phyloP scores from a whole-genome alignment of 345 rosid species.

The Excoecaria cochinchinensis region DNA sequence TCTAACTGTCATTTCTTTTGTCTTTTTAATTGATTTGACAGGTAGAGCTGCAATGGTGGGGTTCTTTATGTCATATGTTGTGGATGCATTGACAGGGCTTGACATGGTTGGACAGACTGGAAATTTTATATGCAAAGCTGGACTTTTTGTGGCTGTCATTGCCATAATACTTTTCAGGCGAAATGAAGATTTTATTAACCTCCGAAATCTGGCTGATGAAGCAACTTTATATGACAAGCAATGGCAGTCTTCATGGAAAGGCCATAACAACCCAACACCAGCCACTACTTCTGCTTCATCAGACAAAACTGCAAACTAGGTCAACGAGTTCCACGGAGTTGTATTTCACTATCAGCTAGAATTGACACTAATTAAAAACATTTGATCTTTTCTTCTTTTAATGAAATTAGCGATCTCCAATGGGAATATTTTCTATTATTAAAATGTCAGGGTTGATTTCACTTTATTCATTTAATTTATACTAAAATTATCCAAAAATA shows the following conservation, averaged over 20 bases:
- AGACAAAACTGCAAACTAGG: neutral
- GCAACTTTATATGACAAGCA: slow-evolving; percentile 54
- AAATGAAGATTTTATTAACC: slow-evolving; percentile 30
- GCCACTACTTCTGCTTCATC: slow-evolving; percentile 3
- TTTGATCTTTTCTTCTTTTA: too few relatives aligned
- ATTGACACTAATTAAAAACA: too few relatives aligned
- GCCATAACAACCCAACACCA: slow-evolving; percentile 11
- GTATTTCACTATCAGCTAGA: too few relatives aligned
- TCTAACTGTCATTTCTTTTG: neutral
- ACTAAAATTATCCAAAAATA: too few relatives aligned
- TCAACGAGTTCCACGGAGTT: neutral
- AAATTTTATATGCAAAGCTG: slow-evolving; percentile 43
- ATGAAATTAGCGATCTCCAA: too few relatives aligned
- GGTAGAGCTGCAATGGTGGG: slow-evolving; percentile 65
- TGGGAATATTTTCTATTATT: too few relatives aligned
- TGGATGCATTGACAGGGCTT: slow-evolving; percentile 46
- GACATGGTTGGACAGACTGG: slow-evolving; percentile 27
- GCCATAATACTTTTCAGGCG: slow-evolving; percentile 30
- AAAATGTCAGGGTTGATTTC: too few relatives aligned
- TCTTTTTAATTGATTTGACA: neutral
- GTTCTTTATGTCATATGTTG: slow-evolving; percentile 44
- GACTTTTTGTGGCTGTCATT: slow-evolving; percentile 35
- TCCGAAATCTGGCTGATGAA: slow-evolving; percentile 42
- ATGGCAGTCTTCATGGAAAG: slow-evolving; percentile 51
- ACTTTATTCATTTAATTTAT: too few relatives aligned